These are phyloP conservation scores for Fusarium sp. DNA, from an alignment of 2,329 filamentous ascomycete species.

Conservation along the genomic window DNA sequence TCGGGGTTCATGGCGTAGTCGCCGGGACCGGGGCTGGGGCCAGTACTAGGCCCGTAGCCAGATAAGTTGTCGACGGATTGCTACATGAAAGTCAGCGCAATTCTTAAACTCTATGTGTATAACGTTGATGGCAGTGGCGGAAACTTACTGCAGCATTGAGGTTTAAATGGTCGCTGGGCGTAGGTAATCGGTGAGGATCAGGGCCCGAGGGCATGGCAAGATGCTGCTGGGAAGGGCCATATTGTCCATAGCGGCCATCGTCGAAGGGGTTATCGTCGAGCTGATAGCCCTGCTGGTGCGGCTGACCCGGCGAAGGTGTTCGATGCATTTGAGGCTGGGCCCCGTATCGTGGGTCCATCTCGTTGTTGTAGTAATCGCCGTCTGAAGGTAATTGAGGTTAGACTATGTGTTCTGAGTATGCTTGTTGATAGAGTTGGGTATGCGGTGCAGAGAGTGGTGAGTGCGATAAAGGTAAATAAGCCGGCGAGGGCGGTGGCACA, in stretches of 20 bases:
- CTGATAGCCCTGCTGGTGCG: constrained; percentile 81
- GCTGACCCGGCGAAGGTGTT: constrained; percentile 82
- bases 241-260: constrained; percentile 75
- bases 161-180: constrained; percentile 80
- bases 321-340: constrained; percentile 56
- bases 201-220: constrained; percentile 49
- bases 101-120: not conserved
- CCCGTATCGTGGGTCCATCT: constrained; percentile 62
- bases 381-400: constrained; percentile 55
- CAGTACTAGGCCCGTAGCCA: constrained; percentile 57
- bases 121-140: not conserved
- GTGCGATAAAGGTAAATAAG: constrained; percentile 13
- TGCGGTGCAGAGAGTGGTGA: constrained; percentile 9
- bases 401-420: constrained; percentile 22
- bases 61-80: constrained; percentile 67
- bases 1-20: constrained; percentile 86
- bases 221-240: constrained; percentile 44
- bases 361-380: constrained; percentile 71
- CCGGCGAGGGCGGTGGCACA: constrained; percentile 30
- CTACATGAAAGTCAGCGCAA: constrained; percentile 50
- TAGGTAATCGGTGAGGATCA: constrained; percentile 59
- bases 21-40: constrained; percentile 47
- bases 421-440: constrained; percentile 21
- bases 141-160: constrained; percentile 85
- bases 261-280: constrained; percentile 79